Percentiles rank a stretch among this genome's conserved stretches.
Evolutionary conservation across 2,329 filamentous ascomycete species (phyloP).

Genomic region (Scedosporium dehoogii): DNA sequence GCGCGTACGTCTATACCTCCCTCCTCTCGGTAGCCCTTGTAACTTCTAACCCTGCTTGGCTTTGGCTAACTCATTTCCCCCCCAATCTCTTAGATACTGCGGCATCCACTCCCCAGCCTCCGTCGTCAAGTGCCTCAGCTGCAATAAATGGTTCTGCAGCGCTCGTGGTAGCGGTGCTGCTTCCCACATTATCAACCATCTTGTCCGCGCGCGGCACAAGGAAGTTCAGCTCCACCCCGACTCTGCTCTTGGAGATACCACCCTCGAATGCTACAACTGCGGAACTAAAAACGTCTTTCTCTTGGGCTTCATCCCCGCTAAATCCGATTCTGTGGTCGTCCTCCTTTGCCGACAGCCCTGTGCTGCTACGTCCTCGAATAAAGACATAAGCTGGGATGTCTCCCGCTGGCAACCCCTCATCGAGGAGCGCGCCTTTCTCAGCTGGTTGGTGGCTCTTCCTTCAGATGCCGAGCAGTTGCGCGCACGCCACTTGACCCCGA

Average conservation of each 20-base stretch:
- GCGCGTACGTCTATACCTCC: slow-evolving; percentile 60
- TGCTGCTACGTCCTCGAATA: slow-evolving; percentile 86
- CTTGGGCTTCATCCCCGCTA: slow-evolving; percentile 94
- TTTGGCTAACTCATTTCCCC: slow-evolving; percentile 15
- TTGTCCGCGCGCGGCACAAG: slow-evolving; percentile 94
- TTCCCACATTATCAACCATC: slow-evolving; percentile 95
- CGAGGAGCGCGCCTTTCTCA: slow-evolving; percentile 87
- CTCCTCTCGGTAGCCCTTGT: too few relatives aligned
- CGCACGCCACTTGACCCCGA: slow-evolving; percentile 82
- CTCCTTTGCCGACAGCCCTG: slow-evolving; percentile 94
- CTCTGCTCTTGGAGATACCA: slow-evolving; percentile 88
- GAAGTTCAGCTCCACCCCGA: slow-evolving; percentile 94
- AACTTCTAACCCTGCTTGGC: too few relatives aligned
- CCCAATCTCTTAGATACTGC: slow-evolving; percentile 63
- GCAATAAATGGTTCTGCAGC: slow-evolving; percentile 99
- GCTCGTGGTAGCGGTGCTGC: slow-evolving; percentile 93
- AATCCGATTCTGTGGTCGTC: slow-evolving; percentile 96
- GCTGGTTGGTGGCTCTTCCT: slow-evolving; percentile 84
- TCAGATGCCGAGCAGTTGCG: slow-evolving; percentile 93
- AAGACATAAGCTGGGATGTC: slow-evolving; percentile 99
- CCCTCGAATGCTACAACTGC: slow-evolving; percentile 97
- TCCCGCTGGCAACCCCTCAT: slow-evolving; percentile 97
- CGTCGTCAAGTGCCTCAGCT: slow-evolving; percentile 91
- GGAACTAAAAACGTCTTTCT: slow-evolving; percentile 99
- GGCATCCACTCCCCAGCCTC: slow-evolving; percentile 93